These are phyloP conservation scores for Cetraspora pellucida DNA, from an alignment of 192 early-diverging fungal genomes.

Conservation along the genomic window DNA sequence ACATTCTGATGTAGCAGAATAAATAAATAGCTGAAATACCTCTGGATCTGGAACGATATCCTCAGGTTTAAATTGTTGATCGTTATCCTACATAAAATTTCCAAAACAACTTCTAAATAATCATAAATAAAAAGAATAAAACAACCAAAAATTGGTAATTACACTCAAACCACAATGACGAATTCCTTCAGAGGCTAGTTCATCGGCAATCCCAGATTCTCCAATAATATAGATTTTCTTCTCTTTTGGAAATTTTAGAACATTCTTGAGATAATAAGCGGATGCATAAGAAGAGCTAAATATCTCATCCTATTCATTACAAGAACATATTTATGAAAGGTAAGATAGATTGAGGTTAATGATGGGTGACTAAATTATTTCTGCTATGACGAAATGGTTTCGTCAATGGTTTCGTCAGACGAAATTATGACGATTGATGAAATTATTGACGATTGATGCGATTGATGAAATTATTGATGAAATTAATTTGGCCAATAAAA, in stretches of 20 bases:
- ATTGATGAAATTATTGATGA: too few species aligned
- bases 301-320: slow-evolving; percentile 72
- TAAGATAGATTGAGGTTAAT: not conserved
- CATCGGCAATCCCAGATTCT: slow-evolving; percentile 82
- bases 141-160: not conserved
- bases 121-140: not conserved
- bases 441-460: too few species aligned
- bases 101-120: not conserved
- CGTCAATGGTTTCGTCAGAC: too few species aligned
- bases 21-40: too few species aligned
- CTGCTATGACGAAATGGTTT: too few species aligned
- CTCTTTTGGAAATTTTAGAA: slow-evolving; percentile 78
- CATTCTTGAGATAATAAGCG: slow-evolving; percentile 86
- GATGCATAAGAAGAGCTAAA: slow-evolving; percentile 93
- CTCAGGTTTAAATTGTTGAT: too few species aligned
- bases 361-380: too few species aligned
- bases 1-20: too few species aligned
- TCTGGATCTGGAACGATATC: too few species aligned
- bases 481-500: too few species aligned
- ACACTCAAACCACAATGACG: slow-evolving; percentile 47
- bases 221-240: slow-evolving; percentile 95
- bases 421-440: too few species aligned
- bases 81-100: too few species aligned
- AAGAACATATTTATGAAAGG: not conserved
- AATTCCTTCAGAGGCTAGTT: slow-evolving; percentile 83